These are phyloP conservation scores for Smittium culicis DNA, from an alignment of 371 early-diverging fungal species.

Conservation along the genomic window DNA sequence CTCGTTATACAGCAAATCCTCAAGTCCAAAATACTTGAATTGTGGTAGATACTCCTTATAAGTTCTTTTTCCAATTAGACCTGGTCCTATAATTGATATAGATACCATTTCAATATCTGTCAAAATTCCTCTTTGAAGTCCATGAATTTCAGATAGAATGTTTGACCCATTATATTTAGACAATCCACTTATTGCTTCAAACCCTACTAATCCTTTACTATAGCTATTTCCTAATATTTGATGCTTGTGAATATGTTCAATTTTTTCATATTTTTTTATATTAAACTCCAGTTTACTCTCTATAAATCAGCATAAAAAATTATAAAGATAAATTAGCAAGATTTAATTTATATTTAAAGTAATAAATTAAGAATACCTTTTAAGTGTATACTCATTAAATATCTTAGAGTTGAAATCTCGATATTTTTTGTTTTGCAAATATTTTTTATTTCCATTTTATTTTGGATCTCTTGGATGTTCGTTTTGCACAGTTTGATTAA, in stretches of 20 bases:
- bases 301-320: background rate
- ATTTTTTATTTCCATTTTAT: background rate
- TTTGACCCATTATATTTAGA: background rate
- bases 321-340: background rate
- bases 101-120: background rate
- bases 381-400: background rate
- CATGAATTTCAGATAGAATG: background rate
- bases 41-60: background rate
- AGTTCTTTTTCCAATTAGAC: background rate
- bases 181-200: background rate
- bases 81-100: background rate
- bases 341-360: background rate
- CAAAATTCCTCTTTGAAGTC: background rate
- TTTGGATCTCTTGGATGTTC: background rate
- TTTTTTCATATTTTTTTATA: background rate
- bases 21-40: background rate
- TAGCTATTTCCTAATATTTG: slow-evolving; percentile 1
- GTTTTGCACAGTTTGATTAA: background rate
- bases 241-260: background rate
- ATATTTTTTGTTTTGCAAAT: background rate
- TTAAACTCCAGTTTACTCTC: background rate
- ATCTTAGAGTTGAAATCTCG: background rate
- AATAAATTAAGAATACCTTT: background rate
- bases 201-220: background rate
- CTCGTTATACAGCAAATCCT: background rate